Evolutionary conservation across 352 stramenopile genomes (phyloP).

Genomic region (Phytophthora brassicae): DNA sequence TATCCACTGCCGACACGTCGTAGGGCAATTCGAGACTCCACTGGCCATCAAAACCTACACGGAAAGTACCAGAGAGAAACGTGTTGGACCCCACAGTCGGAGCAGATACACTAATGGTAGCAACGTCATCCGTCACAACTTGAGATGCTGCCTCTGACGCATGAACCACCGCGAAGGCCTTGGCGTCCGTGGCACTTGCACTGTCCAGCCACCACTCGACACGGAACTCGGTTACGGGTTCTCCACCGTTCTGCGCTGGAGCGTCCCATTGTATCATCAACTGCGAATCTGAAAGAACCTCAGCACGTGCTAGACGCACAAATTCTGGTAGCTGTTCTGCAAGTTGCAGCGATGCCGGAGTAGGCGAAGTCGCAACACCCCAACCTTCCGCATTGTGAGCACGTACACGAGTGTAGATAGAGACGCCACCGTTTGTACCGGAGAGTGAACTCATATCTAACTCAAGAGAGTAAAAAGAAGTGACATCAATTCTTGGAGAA

Average conservation of each 20-base stretch:
- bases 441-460: constrained; percentile 38
- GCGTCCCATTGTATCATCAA: constrained; percentile 79
- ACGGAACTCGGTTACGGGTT: constrained; percentile 76
- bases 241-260: constrained; percentile 62
- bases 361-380: constrained; percentile 41
- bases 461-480: constrained; percentile 47
- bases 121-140: constrained; percentile 51
- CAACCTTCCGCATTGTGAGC: constrained; percentile 63
- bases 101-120: constrained; percentile 71
- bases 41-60: constrained; percentile 86
- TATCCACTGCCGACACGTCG: constrained; percentile 81
- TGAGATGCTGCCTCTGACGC: constrained; percentile 34
- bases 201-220: constrained; percentile 65
- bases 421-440: constrained; percentile 35
- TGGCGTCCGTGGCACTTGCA: constrained; percentile 39
- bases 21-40: constrained; percentile 85
- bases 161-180: constrained; percentile 58
- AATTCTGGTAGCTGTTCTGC: constrained; percentile 47
- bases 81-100: constrained; percentile 45
- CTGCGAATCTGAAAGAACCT: constrained; percentile 62
- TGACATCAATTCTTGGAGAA: constrained; percentile 48
- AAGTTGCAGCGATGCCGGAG: constrained; percentile 52
- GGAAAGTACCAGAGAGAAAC: constrained; percentile 83
- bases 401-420: constrained; percentile 60
- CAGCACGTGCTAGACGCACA: constrained; percentile 38